Evolutionary conservation across 768 basidiomycete genomes (phyloP).

Genomic region (Termitomyces sp.): DNA sequence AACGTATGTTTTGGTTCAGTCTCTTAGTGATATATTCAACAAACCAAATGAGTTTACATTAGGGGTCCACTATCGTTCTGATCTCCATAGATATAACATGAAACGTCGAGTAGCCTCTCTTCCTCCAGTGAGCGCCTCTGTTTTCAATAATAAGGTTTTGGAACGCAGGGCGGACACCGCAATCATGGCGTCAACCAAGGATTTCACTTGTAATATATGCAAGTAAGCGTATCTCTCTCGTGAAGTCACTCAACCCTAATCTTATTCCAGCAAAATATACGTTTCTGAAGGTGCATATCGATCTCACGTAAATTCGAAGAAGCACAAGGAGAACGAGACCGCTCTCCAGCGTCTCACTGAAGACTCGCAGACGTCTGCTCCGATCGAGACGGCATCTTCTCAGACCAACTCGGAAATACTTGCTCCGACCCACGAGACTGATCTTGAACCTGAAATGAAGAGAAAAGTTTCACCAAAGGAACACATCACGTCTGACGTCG

Average conservation of each 20-base stretch:
- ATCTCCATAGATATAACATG: slow-evolving; percentile 98
- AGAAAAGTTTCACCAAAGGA: slow-evolving; percentile 18
- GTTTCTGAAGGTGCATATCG: slow-evolving; percentile 85
- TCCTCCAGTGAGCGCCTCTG: slow-evolving; percentile 70
- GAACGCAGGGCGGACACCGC: slow-evolving; percentile 78
- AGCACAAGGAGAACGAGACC: slow-evolving; percentile 76
- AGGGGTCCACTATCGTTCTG: slow-evolving; percentile 89
- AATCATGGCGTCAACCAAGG: slow-evolving; percentile 54
- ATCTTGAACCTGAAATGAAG: slow-evolving; percentile 14
- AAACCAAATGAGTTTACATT: slow-evolving; percentile 8
- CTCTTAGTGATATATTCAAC: neutral
- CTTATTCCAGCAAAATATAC: slow-evolving; percentile 70
- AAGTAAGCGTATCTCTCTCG: slow-evolving; percentile 49
- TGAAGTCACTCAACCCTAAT: neutral
- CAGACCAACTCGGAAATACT: slow-evolving; percentile 1
- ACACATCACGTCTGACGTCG: slow-evolving; percentile 37
- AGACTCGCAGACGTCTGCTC: neutral
- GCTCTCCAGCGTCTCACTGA: slow-evolving; percentile 4
- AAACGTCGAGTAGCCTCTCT: slow-evolving; percentile 91
- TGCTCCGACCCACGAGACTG: slow-evolving; percentile 13
- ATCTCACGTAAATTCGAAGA: slow-evolving; percentile 85
- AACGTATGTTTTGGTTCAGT: slow-evolving; percentile 49
- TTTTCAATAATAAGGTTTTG: slow-evolving; percentile 87
- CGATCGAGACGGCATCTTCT: slow-evolving; percentile 1
- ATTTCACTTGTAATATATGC: slow-evolving; percentile 75